Base-by-base conservation (phyloP, 2,329 filamentous ascomycete species). In the Calycina herbarum region DNA sequence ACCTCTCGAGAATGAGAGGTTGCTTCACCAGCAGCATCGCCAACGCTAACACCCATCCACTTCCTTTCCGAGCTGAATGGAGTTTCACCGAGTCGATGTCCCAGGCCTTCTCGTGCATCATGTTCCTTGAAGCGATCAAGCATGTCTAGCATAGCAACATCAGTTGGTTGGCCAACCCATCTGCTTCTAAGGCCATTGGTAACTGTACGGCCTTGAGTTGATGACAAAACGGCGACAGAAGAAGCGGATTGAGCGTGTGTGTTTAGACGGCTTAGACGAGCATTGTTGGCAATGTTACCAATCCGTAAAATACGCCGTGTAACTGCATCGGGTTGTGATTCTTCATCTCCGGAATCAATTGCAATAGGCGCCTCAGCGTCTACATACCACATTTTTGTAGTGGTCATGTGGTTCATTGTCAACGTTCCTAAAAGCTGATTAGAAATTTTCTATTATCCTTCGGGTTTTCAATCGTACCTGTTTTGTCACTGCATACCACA, bases 401-500 rank as follows among this genome's bases (percentile, higher is more conserved):
- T 93, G 0, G 95, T 96, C 95, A 99, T 98, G 76, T 99, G 95
- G 76, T 98, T 99, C 76, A 94, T 93, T 0, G 95, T 99, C 67
- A 99, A 81, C 1, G 95, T 99, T 38, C 94, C 89, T 89, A 59
- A 13, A 20, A 20, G 10, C 33, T 59, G 10, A n/a, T 57, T 75
- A 68, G 77, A 69, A n/a, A 62, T 58, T 62, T 70, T 35, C 35
- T 24, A 24, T 61, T 20, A 5, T 6, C 51, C 58, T 33, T 42
- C 58, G 38, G 56, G 17, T 11, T 56, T 17, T 54, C 11, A 57
- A 15, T 67, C 77, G 72, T 79, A 87, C 87, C 93, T 56, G 95
- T 99, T 81, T 99, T 99, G 82, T 99, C 95, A 71, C 93, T 97
- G 81, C 96, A 99, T 6, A 99, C 93, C n/a, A 99, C 94, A 74